Evolutionary conservation across 495 filamentous ascomycete genomes (phyloP), one percentile per base, ranked within the genome.

Genomic region (Xylaria venustula): DNA sequence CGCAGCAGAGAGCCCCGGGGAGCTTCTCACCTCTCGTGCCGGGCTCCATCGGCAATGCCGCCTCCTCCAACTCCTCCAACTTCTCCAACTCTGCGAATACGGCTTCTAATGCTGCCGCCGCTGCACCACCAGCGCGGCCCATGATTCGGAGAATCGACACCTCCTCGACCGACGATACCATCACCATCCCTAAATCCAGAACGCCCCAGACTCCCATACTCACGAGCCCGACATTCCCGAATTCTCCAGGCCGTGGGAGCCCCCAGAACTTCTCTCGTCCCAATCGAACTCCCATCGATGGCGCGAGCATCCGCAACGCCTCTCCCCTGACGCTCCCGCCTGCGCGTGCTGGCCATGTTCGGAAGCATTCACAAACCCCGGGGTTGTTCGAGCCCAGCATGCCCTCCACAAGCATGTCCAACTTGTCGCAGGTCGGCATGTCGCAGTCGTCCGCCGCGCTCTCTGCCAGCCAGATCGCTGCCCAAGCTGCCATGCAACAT

Each of bases 331-430:
- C 75, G 7, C 65, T 79, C 9, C 75, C 77, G 14, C 72, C 77
- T 12, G 58, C 73, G 5, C 75, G 75, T 20, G 64, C 71, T 44
- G 72, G 75, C 42, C 81, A 84, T 70, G 68, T 73, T 20, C 74
- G 82, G 49, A 85, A 84, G 65, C 76, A 82, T 56, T 83, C 81
- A 32, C 87, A 92, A 65, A 93, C 88, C 20, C 90, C 93, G 65
- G 93, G 93, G 57, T 87, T 91, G 75, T 97, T 96, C 67, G 92
- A 97, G 73, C 90, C 93, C 5, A 87, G 87, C 28, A 76, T 96
- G 32, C 90, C 91, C 2, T 90, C 90, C n/a, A 79, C 78, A 19
- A 81, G 73, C 71, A 74, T 73, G 0, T 69, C 84, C 84, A 77
- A 67, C 82, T 79, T 73, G 66, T 78, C 64, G 25, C 81, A 79